These are phyloP conservation scores for Chaetomiaceae sp. DNA, from an alignment of 2,329 filamentous ascomycete genomes.

Conservation along the genomic window DNA sequence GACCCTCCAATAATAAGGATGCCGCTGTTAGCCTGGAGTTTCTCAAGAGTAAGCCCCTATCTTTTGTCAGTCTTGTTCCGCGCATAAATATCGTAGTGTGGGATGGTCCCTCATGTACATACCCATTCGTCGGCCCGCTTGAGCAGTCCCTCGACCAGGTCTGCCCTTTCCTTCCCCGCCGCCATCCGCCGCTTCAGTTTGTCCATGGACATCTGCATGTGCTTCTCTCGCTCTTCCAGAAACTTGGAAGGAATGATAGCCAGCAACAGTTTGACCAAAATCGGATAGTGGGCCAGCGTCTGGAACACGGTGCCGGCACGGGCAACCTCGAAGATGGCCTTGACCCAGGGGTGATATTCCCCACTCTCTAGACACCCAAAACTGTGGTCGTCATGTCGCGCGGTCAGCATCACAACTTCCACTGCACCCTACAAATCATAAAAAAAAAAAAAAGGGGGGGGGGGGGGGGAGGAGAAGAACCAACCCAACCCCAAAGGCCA, in stretches of 20 bases:
- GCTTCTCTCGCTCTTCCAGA: slow-evolving; percentile 20
- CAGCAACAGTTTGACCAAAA: slow-evolving; percentile 17
- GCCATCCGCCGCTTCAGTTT: slow-evolving; percentile 25
- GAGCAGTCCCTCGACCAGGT: slow-evolving; percentile 26
- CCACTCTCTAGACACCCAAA: slow-evolving; percentile 24
- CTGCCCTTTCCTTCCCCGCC: slow-evolving; percentile 18
- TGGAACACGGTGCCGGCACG: slow-evolving; percentile 23
- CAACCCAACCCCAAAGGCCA: too few species aligned
- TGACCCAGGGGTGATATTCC: slow-evolving; percentile 26
- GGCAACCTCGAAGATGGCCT: slow-evolving; percentile 23
- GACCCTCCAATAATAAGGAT: slow-evolving; percentile 43
- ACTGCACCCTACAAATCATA: too few species aligned
- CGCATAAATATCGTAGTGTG: too few species aligned
- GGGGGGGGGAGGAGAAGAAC: too few species aligned
- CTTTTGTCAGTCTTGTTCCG: background rate
- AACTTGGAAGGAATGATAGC: slow-evolving; percentile 16
- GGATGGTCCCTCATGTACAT: too few species aligned
- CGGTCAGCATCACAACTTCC: background rate
- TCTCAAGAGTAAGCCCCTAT: slow-evolving; percentile 24
- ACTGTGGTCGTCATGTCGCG: slow-evolving; percentile 9
- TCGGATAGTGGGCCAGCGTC: slow-evolving; percentile 19
- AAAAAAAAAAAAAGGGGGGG: too few species aligned
- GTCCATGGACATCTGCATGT: slow-evolving; percentile 19
- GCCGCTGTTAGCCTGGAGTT: slow-evolving; percentile 25
- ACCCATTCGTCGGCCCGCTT: slow-evolving; percentile 26